These are phyloP conservation scores for Pseudonectria foliicola DNA, from an alignment of 2,329 filamentous ascomycete genomes.

Conservation along the genomic window DNA sequence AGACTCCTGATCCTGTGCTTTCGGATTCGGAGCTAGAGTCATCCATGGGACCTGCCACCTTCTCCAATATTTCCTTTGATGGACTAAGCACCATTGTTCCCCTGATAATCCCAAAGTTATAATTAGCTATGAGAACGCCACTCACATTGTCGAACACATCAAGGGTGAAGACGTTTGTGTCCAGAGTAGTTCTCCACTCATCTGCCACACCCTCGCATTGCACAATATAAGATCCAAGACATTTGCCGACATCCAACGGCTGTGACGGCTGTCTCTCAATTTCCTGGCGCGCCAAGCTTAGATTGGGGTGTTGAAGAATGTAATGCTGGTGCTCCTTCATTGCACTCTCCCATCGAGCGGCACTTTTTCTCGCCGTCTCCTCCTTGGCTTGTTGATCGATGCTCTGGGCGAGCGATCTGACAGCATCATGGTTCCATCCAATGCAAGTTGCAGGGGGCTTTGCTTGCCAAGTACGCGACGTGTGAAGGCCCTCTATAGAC, in stretches of 20 bases:
- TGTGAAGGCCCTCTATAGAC: neutral
- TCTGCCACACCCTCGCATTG: slow-evolving; percentile 1
- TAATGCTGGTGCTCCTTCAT: slow-evolving; percentile 3
- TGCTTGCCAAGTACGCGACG: neutral
- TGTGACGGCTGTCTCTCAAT: neutral
- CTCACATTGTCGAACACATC: neutral
- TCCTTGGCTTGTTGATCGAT: neutral
- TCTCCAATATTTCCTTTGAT: slow-evolving; percentile 3
- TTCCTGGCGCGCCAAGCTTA: neutral
- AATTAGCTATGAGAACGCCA: neutral
- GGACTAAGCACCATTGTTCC: slow-evolving; percentile 5
- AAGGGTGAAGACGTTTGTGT: neutral
- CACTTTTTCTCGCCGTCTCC: neutral
- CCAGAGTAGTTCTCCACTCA: slow-evolving; percentile 1
- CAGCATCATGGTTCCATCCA: slow-evolving; percentile 1
- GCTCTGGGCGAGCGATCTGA: neutral
- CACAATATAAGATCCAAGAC: slow-evolving; percentile 6
- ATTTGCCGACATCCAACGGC: slow-evolving; percentile 1
- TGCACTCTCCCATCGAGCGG: neutral
- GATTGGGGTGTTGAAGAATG: neutral
- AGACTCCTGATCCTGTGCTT: neutral
- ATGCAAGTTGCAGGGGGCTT: neutral
- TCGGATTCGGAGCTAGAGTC: neutral
- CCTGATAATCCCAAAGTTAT: slow-evolving; percentile 4
- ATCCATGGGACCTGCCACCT: neutral